Base-by-base conservation (phyloP, 306 rosid species). In the Sphenostylis stenocarpa region DNA sequence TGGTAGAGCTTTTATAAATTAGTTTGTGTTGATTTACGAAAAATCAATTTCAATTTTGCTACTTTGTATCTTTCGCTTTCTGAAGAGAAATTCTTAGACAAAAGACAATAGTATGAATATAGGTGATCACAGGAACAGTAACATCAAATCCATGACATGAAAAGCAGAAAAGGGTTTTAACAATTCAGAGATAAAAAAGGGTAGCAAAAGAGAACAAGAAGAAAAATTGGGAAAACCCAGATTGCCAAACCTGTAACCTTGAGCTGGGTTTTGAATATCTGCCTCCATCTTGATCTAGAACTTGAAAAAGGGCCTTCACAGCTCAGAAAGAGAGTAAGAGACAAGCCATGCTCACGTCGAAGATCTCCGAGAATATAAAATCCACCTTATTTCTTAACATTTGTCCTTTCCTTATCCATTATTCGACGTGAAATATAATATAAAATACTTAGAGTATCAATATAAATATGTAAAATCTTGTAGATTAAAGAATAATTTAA, bases 231-330 rank as follows among this genome's bases (percentile, higher is more conserved):
- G 6, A 70, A 73, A 28, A 70, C 47, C 73, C 79, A 70, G 72
- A 67, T 0, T 31, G 33, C 13, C n/a, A 70, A 39, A 86, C 93
- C 96, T 88, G 91, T 69, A 24, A 4, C 70, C 43, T 12, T 75
- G 84, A 44, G 84, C 52, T 45, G 88, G 78, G 83, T 67, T 75
- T 0, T 52, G 70, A 23, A 67, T 16, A 38, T 62, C 39, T 38
- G 75, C 71, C 5, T 85, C 83, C 87, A 85, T 88, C 80, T 83
- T 62, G 57, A 67, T 61, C 81, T 60, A 57, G 53, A 78, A 71
- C 28, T 70, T 48, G 44, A 75, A 4, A 67, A 65, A 58, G 16
- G 16, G 23, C 16, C 28, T 45, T 61, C 73, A 45, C 58, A 68
- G 48, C 24, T 66, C 51, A 56, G 20, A 45, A 13, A 69, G 78